These are phyloP conservation scores for Podaxis sp. DNA, from an alignment of 768 basidiomycete genomes.

Conservation along the genomic window DNA sequence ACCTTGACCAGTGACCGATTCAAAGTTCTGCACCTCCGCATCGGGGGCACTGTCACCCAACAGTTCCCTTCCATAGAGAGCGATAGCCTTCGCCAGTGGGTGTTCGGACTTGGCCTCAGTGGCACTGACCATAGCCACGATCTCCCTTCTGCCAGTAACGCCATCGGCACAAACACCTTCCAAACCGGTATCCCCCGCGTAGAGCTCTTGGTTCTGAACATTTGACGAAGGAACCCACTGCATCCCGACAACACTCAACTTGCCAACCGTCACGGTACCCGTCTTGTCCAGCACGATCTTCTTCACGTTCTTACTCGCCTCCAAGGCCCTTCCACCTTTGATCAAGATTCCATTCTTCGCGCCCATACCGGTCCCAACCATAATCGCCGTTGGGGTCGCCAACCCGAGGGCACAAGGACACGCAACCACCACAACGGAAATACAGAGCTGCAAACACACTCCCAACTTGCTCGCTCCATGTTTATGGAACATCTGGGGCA, in stretches of 20 bases:
- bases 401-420: constrained; percentile 97
- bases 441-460: constrained; percentile 94
- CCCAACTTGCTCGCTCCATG: constrained; percentile 85
- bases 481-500: constrained; percentile 84
- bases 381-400: constrained; percentile 96
- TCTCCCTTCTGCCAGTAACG: constrained; percentile 51
- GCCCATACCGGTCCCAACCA: constrained; percentile 98
- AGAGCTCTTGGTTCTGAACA: constrained; percentile 34
- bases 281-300: constrained; percentile 95
- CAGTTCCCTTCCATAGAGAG: constrained; percentile 72
- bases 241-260: constrained; percentile 75
- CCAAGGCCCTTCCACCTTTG: constrained; percentile 94
- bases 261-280: constrained; percentile 95
- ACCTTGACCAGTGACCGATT: constrained; percentile 88
- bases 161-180: constrained; percentile 61
- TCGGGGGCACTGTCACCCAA: constrained; percentile 46
- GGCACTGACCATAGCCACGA: constrained; percentile 81
- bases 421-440: constrained; percentile 96
- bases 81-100: constrained; percentile 92
- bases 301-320: constrained; percentile 82
- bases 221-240: constrained; percentile 61
- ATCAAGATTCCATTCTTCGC: constrained; percentile 97
- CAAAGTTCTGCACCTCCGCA: constrained; percentile 69
- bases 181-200: constrained; percentile 43
- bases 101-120: constrained; percentile 95